Evolutionary conservation across 768 basidiomycete genomes (phyloP).

Genomic region (Psilocybe azurescens): DNA sequence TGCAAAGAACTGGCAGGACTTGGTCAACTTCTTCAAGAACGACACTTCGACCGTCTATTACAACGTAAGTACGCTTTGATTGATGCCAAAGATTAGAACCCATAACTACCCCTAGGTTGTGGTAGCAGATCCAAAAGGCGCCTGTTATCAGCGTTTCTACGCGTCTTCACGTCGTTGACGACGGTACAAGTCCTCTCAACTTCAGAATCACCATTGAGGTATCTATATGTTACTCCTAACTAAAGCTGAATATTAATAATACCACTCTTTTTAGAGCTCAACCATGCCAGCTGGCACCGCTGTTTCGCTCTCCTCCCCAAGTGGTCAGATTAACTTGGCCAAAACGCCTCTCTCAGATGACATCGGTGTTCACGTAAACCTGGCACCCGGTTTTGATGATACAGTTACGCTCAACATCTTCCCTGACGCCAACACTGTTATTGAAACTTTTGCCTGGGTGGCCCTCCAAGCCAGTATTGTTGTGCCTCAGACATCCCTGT

Average conservation of each 20-base stretch:
- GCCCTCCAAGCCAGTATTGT: slow-evolving; percentile 2
- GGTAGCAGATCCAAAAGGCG: neutral
- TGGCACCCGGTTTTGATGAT: neutral
- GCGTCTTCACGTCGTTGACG: slow-evolving; percentile 1
- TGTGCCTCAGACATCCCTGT: neutral
- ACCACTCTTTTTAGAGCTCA: neutral
- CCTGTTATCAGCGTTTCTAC: slow-evolving; percentile 1
- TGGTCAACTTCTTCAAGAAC: slow-evolving; percentile 2
- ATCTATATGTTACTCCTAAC: too few relatives aligned
- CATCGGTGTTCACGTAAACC: neutral
- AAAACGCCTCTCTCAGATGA: neutral
- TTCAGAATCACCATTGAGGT: slow-evolving; percentile 1
- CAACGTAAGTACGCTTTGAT: neutral
- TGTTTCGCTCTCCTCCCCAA: neutral
- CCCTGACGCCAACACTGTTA: neutral
- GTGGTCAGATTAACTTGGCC: neutral
- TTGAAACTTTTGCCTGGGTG: slow-evolving; percentile 3
- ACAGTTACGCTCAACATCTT: slow-evolving; percentile 1
- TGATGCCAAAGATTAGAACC: too few relatives aligned
- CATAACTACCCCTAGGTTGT: neutral
- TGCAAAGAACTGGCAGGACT: neutral
- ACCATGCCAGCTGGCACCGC: neutral
- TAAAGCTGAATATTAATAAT: neutral
- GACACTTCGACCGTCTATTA: neutral
- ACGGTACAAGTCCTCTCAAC: neutral